Evolutionary conservation across 1,284 basidiomycete genomes (phyloP), one percentile per base, ranked within the genome.

Genomic region (Coniferiporia weirii): DNA sequence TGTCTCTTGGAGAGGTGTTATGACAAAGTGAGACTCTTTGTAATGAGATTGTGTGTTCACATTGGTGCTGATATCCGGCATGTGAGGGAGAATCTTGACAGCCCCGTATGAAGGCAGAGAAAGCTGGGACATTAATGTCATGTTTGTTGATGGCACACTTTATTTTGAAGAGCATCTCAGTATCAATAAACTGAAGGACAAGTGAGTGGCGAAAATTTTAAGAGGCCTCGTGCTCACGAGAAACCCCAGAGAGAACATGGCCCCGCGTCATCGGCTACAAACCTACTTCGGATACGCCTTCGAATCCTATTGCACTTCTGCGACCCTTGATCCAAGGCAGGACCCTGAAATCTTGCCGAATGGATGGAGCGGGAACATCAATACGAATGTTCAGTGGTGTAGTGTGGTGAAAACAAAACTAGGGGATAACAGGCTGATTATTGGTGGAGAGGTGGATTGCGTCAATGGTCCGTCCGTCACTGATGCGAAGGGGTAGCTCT

Each of bases 381-480:
- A 98, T 69, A 97, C 93, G 4, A 98, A 98, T 68, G 84, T 93
- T 0, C 95, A 98, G 70, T 98, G 95, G 95, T 98, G 95, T 69
- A 89, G 85, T 63, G 85, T 99, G 27, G 90, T 96, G 49, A 91
- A 93, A 69, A 94, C 93, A 2, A 93, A 92, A 61, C 81, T 98
- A 4, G 93, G 89, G 0, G 79, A 85, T 54, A 82, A 81, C 40
- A 81, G 93, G n/a, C 75, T 97, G 51, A 77, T 96, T 56, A 84
- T 98, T 36, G 95, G 95, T 0, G 96, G 96, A 12, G 95, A 98
- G 72, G 95, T 98, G 1, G 95, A 99, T 71, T 98, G 95, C 67
- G 87, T 96, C 15, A 76, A 84, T 68, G 88, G 91, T 91, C 61
- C 46, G 49, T 49, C 46, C 38, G 32, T 35, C 43, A 22, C 9